Conservation (phyloP, 306 rosid genomes). For the Lupinus albus region DNA sequence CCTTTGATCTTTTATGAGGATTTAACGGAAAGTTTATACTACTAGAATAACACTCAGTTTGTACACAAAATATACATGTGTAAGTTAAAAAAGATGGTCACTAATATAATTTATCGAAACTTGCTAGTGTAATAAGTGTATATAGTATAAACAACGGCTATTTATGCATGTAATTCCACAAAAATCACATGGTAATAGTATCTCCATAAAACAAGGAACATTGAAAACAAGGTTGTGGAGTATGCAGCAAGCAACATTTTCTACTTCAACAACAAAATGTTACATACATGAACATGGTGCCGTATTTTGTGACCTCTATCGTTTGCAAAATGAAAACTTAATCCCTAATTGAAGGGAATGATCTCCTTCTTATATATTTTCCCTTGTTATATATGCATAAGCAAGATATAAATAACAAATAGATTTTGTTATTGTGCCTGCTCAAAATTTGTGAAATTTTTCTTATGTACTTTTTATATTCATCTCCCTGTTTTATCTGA, state of each 20-base stretch:
- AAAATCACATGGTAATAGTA: conserved; percentile 32
- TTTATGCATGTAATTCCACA: conserved; percentile 25
- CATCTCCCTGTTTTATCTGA: no score
- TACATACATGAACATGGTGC: not conserved
- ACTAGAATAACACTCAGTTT: no score
- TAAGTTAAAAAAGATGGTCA: no score
- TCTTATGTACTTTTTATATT: no score
- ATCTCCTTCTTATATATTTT: no score
- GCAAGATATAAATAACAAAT: no score
- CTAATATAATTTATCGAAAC: no score
- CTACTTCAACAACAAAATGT: conserved; percentile 4
- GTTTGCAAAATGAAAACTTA: not conserved
- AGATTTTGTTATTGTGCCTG: not conserved
- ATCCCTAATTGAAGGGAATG: not conserved
- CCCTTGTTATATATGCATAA: no score
- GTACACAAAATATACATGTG: no score
- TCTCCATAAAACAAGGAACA: conserved; percentile 25
- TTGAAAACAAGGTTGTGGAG: not conserved
- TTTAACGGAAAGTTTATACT: no score
- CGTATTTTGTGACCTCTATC: not conserved
- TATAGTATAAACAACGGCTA: not conserved
- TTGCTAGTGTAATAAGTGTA: no score
- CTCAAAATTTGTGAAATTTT: not conserved
- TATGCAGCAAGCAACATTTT: not conserved
- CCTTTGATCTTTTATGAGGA: no score